A percentile compares a stretch with the other conserved stretches of the same genome.
Conservation (phyloP, 352 stramenopile genomes). For the Pythium sp. region DNA sequence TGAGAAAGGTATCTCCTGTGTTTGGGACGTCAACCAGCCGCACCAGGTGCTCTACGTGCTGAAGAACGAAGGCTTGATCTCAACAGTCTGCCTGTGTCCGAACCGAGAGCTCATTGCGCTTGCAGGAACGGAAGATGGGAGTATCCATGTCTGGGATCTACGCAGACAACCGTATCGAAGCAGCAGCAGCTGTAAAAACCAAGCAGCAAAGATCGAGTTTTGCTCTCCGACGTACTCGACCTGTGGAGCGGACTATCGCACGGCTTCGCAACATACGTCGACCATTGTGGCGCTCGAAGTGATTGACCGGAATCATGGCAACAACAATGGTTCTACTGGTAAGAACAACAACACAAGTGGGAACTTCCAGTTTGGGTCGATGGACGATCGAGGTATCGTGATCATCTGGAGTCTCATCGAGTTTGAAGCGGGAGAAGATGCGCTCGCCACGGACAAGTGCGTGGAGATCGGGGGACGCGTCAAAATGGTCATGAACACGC, state of each 20-base stretch:
- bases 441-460: conserved; percentile 51
- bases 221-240: conserved; percentile 59
- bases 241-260: conserved; percentile 41
- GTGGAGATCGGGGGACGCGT: conserved; percentile 60
- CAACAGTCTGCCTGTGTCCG: conserved; percentile 39
- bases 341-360: conserved; percentile 15
- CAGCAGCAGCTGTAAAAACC: background rate
- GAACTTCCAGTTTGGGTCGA: conserved; percentile 67
- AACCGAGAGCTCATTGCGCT: conserved; percentile 54
- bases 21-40: conserved; percentile 68
- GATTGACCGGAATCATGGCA: conserved; percentile 20
- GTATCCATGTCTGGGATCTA: conserved; percentile 68
- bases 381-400: conserved; percentile 65
- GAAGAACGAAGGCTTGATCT: conserved; percentile 44
- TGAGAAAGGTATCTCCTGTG: conserved; percentile 52
- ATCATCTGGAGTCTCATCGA: conserved; percentile 77
- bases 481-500: conserved; percentile 62
- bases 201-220: conserved; percentile 18
- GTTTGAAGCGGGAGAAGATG: conserved; percentile 38
- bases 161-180: conserved; percentile 21
- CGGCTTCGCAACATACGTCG: conserved; percentile 37
- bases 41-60: conserved; percentile 39
- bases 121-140: conserved; percentile 56
- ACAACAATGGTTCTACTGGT: background rate
- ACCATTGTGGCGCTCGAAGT: conserved; percentile 45